A percentile compares a stretch with the other conserved stretches of the same genome.
These are phyloP conservation scores for Conoideocrella luteorostrata DNA, from an alignment of 2,329 filamentous ascomycete species.

Conservation along the genomic window DNA sequence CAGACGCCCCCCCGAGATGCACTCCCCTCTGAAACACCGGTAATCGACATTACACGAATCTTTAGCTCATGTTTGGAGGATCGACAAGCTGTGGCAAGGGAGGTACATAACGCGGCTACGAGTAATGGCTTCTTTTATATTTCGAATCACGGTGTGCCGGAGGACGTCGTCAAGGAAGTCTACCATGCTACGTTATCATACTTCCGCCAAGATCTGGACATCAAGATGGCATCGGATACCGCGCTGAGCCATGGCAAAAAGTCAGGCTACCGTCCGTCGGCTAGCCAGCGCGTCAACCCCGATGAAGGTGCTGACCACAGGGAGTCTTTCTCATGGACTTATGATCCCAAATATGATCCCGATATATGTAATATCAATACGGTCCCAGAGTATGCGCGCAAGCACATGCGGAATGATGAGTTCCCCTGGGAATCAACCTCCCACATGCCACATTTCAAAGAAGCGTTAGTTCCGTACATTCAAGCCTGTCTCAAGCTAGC, in stretches of 20 bases:
- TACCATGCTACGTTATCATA: slow-evolving; percentile 32
- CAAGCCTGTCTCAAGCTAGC: slow-evolving; percentile 41
- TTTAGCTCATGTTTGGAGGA: background rate
- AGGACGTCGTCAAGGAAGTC: slow-evolving; percentile 23
- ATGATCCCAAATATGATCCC: slow-evolving; percentile 47
- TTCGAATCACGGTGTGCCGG: slow-evolving; percentile 37
- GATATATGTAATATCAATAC: slow-evolving; percentile 30
- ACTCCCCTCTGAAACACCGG: background rate
- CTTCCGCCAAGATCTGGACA: slow-evolving; percentile 38
- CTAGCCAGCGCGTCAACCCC: slow-evolving; percentile 40
- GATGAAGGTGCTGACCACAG: slow-evolving; percentile 43
- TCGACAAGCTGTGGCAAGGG: slow-evolving; percentile 5
- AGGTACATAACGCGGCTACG: slow-evolving; percentile 38
- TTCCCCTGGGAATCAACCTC: slow-evolving; percentile 36
- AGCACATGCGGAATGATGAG: slow-evolving; percentile 38
- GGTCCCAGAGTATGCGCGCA: slow-evolving; percentile 36
- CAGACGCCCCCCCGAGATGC: slow-evolving; percentile 1
- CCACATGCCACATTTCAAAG: slow-evolving; percentile 42
- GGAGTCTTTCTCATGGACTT: slow-evolving; percentile 46
- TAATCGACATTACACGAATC: background rate
- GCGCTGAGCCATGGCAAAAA: slow-evolving; percentile 36
- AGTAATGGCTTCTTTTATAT: slow-evolving; percentile 52
- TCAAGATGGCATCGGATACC: slow-evolving; percentile 33
- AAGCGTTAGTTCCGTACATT: slow-evolving; percentile 41
- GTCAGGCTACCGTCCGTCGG: slow-evolving; percentile 39